phyloP scores from a whole-genome alignment of 805 yeast genomes.

The Spathaspora passalidarum region DNA sequence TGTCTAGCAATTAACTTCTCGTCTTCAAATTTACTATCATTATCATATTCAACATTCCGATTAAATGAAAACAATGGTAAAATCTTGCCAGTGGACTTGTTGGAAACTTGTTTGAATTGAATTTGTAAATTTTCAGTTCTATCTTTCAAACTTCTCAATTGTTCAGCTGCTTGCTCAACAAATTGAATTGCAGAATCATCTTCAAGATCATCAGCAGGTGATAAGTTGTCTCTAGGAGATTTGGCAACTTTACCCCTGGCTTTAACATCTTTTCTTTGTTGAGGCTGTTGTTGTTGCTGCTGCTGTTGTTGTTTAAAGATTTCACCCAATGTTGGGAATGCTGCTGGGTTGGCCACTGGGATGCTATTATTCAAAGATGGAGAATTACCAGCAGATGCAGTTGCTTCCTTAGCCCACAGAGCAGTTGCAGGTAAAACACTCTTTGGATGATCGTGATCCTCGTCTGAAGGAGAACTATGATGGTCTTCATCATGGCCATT shows the following conservation, averaged over 20 bases:
- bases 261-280: constrained; percentile 20
- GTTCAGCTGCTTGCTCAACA: constrained; percentile 45
- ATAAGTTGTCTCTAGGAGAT: constrained; percentile 29
- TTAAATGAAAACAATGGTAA: constrained; percentile 54
- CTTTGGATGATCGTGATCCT: constrained; percentile 13
- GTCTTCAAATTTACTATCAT: constrained; percentile 33
- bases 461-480: constrained; percentile 14
- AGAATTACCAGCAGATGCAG: constrained; percentile 26
- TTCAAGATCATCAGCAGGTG: constrained; percentile 47
- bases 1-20: constrained; percentile 35
- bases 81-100: constrained; percentile 10
- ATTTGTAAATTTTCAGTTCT: constrained; percentile 30
- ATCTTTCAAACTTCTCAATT: constrained; percentile 37
- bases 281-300: constrained; percentile 20
- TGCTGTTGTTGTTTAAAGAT: constrained; percentile 37
- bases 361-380: constrained; percentile 35
- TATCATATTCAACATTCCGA: constrained; percentile 19
- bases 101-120: constrained; percentile 21
- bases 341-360: constrained; percentile 45
- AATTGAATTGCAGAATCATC: constrained; percentile 48
- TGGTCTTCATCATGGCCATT: constrained; percentile 14
- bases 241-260: constrained; percentile 18
- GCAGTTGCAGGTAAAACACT: constrained; percentile 68
- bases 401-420: constrained; percentile 50
- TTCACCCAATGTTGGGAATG: constrained; percentile 60